These are phyloP conservation scores for Sicyos edulis DNA, from an alignment of 306 rosid species.

Conservation along the genomic window DNA sequence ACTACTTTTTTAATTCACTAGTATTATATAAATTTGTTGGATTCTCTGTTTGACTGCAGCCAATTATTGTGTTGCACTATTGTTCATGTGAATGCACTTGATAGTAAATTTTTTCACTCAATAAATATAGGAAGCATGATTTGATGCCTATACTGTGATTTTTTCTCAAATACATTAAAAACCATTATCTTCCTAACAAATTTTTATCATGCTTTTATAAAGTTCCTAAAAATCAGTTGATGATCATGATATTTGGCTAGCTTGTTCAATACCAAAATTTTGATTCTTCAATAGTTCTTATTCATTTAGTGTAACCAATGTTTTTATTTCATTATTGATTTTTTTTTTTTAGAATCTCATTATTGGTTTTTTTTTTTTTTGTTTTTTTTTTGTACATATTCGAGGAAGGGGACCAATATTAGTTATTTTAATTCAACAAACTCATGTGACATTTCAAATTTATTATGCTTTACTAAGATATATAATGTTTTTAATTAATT, in stretches of 20 bases:
- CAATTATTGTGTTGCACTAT: background rate
- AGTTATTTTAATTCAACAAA: no score
- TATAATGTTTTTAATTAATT: no score
- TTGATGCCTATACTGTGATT: background rate
- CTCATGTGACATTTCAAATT: no score
- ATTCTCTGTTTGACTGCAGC: background rate
- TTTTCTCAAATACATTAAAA: background rate
- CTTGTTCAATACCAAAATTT: background rate
- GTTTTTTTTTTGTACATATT: no score
- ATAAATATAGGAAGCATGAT: constrained; percentile 5
- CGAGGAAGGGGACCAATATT: no score
- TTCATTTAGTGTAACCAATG: no score
- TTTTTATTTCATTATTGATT: no score
- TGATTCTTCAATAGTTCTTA: no score
- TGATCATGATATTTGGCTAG: background rate
- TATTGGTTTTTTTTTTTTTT: no score
- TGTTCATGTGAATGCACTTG: background rate
- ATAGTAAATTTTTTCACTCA: background rate
- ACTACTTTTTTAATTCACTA: background rate
- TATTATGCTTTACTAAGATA: no score
- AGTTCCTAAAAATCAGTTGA: constrained; percentile 9
- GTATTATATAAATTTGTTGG: background rate
- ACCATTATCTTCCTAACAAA: background rate
- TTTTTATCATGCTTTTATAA: constrained; percentile 1
- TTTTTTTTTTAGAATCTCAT: no score